phyloP scores from a whole-genome alignment of 306 rosid species.

The Cicer chorassanicum region DNA sequence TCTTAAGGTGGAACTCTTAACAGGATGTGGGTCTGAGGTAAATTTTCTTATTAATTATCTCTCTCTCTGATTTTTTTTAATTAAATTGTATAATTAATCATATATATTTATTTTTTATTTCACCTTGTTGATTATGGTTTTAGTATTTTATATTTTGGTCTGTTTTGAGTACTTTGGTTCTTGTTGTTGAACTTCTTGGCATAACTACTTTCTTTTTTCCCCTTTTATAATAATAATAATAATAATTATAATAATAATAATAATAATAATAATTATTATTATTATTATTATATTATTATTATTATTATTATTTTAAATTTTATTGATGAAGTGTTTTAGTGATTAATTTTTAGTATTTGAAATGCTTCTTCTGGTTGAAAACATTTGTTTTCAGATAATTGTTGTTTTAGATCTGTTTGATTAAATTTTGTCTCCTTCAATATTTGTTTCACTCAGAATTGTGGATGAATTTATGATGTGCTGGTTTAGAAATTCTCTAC shows the following conservation, averaged over 20 bases:
- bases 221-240: not conserved
- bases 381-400: constrained; percentile 33
- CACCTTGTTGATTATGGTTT: constrained; percentile 51
- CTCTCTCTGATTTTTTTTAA: constrained; percentile 40
- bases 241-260: no score
- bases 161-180: constrained; percentile 38
- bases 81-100: constrained; percentile 28
- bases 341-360: constrained; percentile 46
- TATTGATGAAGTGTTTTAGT: constrained; percentile 35
- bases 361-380: constrained; percentile 42
- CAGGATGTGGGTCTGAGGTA: constrained; percentile 91
- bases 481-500: constrained; percentile 12
- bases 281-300: not conserved
- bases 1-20: constrained; percentile 50
- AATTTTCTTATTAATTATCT: constrained; percentile 46
- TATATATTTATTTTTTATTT: constrained; percentile 31
- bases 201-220: constrained; percentile 32
- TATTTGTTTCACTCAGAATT: constrained; percentile 41
- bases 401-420: constrained; percentile 60
- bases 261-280: not conserved
- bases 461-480: constrained; percentile 42
- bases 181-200: constrained; percentile 43
- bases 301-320: constrained; percentile 27
- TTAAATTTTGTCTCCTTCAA: constrained; percentile 38
- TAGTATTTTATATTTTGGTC: constrained; percentile 35